Base-by-base conservation (phyloP, 192 early-diverging fungal species). In the Coemansia sp. region DNA sequence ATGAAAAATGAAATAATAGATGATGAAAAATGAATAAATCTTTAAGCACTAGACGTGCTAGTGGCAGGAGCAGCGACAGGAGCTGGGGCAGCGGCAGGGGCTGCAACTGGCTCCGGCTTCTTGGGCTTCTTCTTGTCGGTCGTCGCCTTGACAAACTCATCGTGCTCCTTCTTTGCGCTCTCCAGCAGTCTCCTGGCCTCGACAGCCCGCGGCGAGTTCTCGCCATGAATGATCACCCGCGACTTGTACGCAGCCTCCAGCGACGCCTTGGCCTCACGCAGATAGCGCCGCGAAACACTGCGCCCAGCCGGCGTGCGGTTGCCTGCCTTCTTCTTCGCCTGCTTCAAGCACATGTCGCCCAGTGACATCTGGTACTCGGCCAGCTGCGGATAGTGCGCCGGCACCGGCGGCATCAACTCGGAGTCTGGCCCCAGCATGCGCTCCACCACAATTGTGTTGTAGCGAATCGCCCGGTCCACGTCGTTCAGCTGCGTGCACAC, bases 261-360 rank as follows among this genome's bases (percentile, higher is more conserved):
- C 41, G 74, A 45, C 11, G 59, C 14, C 49, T 62, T 69, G 24
- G 86, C 82, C 25, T 76, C 79, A 49, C 72, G 81, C 38, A 72
- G 59, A 53, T 79, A 80, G 50, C 77, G 61, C 39, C 64, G 65
- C 29, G 75, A 66, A 41, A 76, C 71, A 67, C 64, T 70, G 55
- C 74, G 70, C 23, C 76, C 76, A n/a, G 68, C 62, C 3, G 71
- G 73, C 12, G 75, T 82, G 45, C 62, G 66, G 60, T 84, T 80
- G 32, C 76, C 63, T 4, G 74, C 69, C 62, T 71, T 70, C 56
- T 81, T 76, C 63, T 66, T 71, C 17, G 82, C 85, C 66, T 85
- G 68, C 61, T 82, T 82, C 63, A 83, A 66, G 66, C 75, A 82
- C 61, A 86, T 60, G 65, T 88, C 87, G 41, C 82, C 87, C 50